phyloP scores from a whole-genome alignment of 768 basidiomycete species.

The Amanita phalloides region DNA sequence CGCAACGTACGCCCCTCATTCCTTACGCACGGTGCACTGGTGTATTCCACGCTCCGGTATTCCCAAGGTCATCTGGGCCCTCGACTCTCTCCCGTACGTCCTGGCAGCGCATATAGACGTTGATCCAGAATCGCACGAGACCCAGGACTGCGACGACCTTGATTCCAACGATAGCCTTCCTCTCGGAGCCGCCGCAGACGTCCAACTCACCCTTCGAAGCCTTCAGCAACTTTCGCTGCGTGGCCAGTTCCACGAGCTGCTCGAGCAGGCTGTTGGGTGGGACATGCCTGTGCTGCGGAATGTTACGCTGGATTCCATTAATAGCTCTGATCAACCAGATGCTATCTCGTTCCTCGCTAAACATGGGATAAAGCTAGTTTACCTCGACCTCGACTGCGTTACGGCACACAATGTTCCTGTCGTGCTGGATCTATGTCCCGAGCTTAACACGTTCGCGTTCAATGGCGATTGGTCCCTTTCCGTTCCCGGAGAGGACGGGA shows the following conservation, averaged over 20 bases:
- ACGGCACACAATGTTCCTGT: slow-evolving; percentile 44
- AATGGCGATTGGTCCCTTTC: slow-evolving; percentile 63
- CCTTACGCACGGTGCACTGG: slow-evolving; percentile 53
- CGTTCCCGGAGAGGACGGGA: slow-evolving; percentile 5
- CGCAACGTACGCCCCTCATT: slow-evolving; percentile 33
- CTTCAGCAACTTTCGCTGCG: slow-evolving; percentile 55
- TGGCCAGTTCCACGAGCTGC: slow-evolving; percentile 51
- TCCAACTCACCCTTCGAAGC: slow-evolving; percentile 39
- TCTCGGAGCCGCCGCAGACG: slow-evolving; percentile 50
- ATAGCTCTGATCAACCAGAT: slow-evolving; percentile 44
- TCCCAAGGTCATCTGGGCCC: slow-evolving; percentile 62
- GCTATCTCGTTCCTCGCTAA: slow-evolving; percentile 43
- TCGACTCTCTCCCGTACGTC: slow-evolving; percentile 49
- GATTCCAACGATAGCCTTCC: slow-evolving; percentile 22
- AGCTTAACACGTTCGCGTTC: slow-evolving; percentile 53
- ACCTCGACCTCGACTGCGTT: slow-evolving; percentile 57
- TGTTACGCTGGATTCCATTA: slow-evolving; percentile 45
- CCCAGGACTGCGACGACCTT: slow-evolving; percentile 28
- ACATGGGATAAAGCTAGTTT: slow-evolving; percentile 48
- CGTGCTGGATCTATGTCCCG: slow-evolving; percentile 55
- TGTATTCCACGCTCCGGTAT: slow-evolving; percentile 43
- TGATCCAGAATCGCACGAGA: slow-evolving; percentile 18
- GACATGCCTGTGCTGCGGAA: slow-evolving; percentile 46
- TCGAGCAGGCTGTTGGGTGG: slow-evolving; percentile 66
- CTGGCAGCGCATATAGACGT: slow-evolving; percentile 49